Conservation (phyloP, 129 eudicot species). For the Deinandra increscens region DNA sequence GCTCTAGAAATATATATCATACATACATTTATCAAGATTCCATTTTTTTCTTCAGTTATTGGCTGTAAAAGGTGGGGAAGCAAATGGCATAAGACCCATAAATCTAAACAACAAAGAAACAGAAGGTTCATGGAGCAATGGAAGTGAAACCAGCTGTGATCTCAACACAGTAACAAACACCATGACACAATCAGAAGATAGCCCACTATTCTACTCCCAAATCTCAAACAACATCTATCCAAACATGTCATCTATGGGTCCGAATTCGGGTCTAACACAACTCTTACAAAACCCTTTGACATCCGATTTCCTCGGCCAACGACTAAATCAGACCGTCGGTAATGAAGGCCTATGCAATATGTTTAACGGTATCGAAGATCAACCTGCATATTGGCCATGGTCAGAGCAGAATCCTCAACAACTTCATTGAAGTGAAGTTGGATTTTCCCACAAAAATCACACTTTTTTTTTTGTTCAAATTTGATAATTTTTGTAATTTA, state of each 20-base stretch:
- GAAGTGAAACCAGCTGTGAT: constrained; percentile 79
- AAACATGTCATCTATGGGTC: constrained; percentile 33
- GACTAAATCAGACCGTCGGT: constrained; percentile 40
- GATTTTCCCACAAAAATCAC: too few species aligned
- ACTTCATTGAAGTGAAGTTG: constrained; percentile 33
- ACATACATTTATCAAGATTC: constrained; percentile 29
- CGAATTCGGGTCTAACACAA: constrained; percentile 48
- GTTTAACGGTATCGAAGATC: constrained; percentile 65
- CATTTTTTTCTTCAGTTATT: constrained; percentile 43
- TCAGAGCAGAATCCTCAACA: constrained; percentile 59
- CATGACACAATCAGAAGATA: constrained; percentile 55
- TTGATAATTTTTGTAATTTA: constrained; percentile 41
- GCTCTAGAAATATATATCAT: not conserved
- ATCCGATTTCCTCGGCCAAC: constrained; percentile 46
- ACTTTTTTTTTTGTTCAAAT: constrained; percentile 21
- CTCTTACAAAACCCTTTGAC: constrained; percentile 59
- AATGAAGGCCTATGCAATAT: constrained; percentile 66
- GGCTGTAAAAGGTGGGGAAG: constrained; percentile 59
- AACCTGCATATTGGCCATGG: constrained; percentile 80
- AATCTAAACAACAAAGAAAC: constrained; percentile 83
- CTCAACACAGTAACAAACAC: constrained; percentile 47
- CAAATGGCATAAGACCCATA: constrained; percentile 49
- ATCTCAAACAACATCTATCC: constrained; percentile 37
- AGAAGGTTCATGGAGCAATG: constrained; percentile 87
- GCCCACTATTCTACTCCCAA: constrained; percentile 38